phyloP scores from a whole-genome alignment of 371 early-diverging fungal genomes.

The Mucor ambiguus region DNA sequence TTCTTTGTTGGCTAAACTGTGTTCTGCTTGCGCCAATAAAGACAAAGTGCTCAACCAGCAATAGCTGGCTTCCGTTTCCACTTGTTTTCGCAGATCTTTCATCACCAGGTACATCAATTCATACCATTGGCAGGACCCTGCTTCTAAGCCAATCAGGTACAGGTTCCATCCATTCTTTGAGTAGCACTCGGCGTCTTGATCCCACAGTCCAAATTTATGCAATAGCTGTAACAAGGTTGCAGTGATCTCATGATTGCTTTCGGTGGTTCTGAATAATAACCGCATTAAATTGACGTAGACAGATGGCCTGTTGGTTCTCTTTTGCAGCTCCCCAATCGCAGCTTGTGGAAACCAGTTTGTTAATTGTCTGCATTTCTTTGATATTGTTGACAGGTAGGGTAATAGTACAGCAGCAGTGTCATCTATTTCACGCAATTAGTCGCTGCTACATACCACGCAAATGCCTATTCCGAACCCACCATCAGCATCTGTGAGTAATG shows the following conservation, averaged over 20 bases:
- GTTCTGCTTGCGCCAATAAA: slow-evolving; percentile 34
- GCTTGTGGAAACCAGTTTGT: slow-evolving; percentile 28
- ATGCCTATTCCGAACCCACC: slow-evolving; percentile 8
- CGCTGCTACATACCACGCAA: not conserved
- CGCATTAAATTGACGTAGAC: slow-evolving; percentile 34
- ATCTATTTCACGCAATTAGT: slow-evolving; percentile 9
- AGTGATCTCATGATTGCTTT: slow-evolving; percentile 8
- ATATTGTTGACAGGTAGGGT: slow-evolving; percentile 31
- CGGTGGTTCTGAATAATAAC: slow-evolving; percentile 29
- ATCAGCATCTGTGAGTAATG: slow-evolving; percentile 15
- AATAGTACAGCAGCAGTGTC: slow-evolving; percentile 21
- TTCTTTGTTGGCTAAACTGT: slow-evolving; percentile 10
- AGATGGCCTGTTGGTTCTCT: slow-evolving; percentile 14
- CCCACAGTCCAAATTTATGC: slow-evolving; percentile 34
- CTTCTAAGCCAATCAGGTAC: slow-evolving; percentile 40
- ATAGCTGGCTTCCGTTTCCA: slow-evolving; percentile 31
- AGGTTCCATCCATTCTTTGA: slow-evolving; percentile 35
- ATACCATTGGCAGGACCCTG: slow-evolving; percentile 39
- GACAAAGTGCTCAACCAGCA: slow-evolving; percentile 39
- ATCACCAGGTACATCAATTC: slow-evolving; percentile 34
- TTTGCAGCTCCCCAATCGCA: slow-evolving; percentile 19
- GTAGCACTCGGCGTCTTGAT: slow-evolving; percentile 12
- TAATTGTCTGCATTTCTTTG: slow-evolving; percentile 19
- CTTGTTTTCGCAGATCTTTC: slow-evolving; percentile 26
- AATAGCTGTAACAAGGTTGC: slow-evolving; percentile 3